phyloP scores from a whole-genome alignment of 768 basidiomycete species.

The Podaxis sp. region DNA sequence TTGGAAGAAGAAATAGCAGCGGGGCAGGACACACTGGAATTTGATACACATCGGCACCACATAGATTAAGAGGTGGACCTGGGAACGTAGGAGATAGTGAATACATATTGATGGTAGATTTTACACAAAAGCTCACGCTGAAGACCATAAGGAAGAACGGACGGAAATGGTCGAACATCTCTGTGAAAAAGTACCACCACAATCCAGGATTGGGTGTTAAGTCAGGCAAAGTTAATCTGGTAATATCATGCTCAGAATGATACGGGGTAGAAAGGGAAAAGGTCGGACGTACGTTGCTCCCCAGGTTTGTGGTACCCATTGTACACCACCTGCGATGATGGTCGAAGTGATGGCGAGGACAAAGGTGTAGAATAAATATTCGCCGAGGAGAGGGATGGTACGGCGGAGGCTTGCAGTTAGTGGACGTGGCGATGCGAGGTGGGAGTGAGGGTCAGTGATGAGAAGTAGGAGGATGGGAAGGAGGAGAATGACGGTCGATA shows the following conservation, averaged over 20 bases:
- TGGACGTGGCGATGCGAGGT: conserved; percentile 61
- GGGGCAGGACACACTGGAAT: conserved; percentile 58
- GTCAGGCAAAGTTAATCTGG: conserved; percentile 80
- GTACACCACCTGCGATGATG: conserved; percentile 57
- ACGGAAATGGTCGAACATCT: conserved; percentile 98
- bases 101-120: neutral
- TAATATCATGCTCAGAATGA: conserved; percentile 4
- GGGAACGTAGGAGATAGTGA: neutral
- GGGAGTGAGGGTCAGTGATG: conserved; percentile 59
- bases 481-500: conserved; percentile 77
- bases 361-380: conserved; percentile 52
- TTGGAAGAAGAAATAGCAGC: neutral
- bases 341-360: conserved; percentile 52
- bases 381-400: conserved; percentile 38
- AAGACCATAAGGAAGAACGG: conserved; percentile 95
- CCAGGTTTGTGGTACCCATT: conserved; percentile 82
- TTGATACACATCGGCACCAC: conserved; percentile 84
- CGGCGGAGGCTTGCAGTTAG: conserved; percentile 29
- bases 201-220: conserved; percentile 92
- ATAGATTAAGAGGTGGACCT: conserved; percentile 85
- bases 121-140: conserved; percentile 56
- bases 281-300: conserved; percentile 64
- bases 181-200: conserved; percentile 99
- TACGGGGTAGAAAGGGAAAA: neutral
- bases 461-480: conserved; percentile 67